Percentiles rank a stretch among this genome's conserved stretches.
Conservation (phyloP, 1,284 basidiomycete genomes). For the Microbotryum silenes-acaulis region DNA sequence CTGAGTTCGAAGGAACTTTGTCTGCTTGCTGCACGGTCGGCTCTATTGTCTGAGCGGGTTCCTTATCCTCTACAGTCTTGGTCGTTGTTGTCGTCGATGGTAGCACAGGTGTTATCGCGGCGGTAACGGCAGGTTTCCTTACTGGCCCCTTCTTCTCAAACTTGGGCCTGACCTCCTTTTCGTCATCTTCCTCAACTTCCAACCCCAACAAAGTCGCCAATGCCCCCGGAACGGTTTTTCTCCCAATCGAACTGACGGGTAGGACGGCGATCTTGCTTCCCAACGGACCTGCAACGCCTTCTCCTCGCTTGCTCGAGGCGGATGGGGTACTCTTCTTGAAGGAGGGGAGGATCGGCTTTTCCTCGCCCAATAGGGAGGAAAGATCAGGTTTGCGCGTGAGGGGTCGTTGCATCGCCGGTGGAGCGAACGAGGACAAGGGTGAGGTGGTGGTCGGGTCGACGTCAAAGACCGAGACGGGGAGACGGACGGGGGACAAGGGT, state of each 20-base stretch:
- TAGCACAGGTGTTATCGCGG: background rate
- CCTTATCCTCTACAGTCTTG: background rate
- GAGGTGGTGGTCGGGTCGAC: background rate
- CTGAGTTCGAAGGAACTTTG: background rate
- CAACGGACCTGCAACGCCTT: conserved; percentile 3
- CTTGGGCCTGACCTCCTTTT: conserved; percentile 1
- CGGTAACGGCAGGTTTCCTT: background rate
- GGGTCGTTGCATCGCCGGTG: background rate
- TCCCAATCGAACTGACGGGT: conserved; percentile 16
- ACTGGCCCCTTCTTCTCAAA: background rate
- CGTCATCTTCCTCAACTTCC: conserved; percentile 10
- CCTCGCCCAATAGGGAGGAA: conserved; percentile 21
- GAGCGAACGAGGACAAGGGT: background rate
- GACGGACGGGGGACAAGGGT: conserved; percentile 9
- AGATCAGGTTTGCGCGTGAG: conserved; percentile 10
- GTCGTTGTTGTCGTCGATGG: background rate
- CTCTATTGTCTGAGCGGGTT: background rate
- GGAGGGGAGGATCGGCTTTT: conserved; percentile 12
- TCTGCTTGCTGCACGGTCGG: background rate
- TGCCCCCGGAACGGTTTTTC: conserved; percentile 17
- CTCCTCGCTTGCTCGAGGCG: background rate
- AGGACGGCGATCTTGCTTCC: conserved; percentile 16
- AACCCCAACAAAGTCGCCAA: conserved; percentile 24
- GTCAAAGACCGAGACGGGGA: background rate
- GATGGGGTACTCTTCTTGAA: conserved; percentile 5